Conservation (phyloP, 768 basidiomycete species). For the Pholiota molesta region DNA sequence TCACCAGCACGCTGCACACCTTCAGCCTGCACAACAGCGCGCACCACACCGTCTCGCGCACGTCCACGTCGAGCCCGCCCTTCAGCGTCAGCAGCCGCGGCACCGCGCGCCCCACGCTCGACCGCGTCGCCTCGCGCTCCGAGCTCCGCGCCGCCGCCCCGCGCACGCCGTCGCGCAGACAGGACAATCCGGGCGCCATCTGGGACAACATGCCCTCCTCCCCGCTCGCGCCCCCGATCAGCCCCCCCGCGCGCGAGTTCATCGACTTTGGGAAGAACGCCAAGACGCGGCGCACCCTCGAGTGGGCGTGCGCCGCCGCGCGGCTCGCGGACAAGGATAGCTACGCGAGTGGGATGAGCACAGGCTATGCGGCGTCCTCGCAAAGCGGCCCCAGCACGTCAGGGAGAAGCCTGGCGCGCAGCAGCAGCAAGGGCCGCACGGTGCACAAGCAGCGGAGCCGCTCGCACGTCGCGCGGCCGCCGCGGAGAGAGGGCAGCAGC, state of each 20-base stretch:
- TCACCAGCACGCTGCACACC: conserved; percentile 31
- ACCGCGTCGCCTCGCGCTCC: conserved; percentile 57
- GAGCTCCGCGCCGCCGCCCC: conserved; percentile 47
- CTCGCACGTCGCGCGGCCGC: conserved; percentile 13
- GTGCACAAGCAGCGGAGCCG: conserved; percentile 6
- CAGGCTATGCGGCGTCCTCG: conserved; percentile 11
- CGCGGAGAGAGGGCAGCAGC: conserved; percentile 12
- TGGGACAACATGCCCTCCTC: conserved; percentile 69
- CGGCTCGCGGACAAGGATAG: conserved; percentile 49
- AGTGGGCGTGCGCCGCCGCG: conserved; percentile 76
- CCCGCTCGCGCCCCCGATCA: conserved; percentile 56
- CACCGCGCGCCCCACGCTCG: conserved; percentile 51
- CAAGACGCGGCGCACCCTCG: conserved; percentile 56
- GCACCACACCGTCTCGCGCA: conserved; percentile 24
- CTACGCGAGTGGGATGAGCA: conserved; percentile 19
- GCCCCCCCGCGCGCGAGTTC: conserved; percentile 51
- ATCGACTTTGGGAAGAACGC: conserved; percentile 51
- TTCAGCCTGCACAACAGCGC: conserved; percentile 25
- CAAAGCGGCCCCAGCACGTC: conserved; percentile 8
- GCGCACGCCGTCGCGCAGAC: conserved; percentile 42
- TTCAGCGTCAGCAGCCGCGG: conserved; percentile 29
- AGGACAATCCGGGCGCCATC: conserved; percentile 32
- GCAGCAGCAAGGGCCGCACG: neutral
- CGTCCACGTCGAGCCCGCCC: conserved; percentile 20
- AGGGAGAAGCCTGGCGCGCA: neutral